Percentiles rank a stretch among this genome's conserved stretches.
Conservation (phyloP, 345 rosid species). For the Limnanthes douglasii region DNA sequence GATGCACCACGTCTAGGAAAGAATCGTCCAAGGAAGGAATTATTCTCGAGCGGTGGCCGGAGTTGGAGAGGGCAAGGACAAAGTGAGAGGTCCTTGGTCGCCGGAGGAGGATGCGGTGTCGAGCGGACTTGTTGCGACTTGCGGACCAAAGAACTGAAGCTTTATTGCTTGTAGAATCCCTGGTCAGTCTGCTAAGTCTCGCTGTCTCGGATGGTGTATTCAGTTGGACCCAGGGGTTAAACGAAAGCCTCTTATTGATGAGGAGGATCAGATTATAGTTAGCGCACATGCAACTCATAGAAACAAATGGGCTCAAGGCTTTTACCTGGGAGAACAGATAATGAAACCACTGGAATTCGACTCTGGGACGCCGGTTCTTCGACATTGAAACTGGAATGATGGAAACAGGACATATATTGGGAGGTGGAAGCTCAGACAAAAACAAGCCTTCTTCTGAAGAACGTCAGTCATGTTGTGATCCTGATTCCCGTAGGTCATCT, state of each 20-base stretch:
- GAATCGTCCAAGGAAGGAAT: too few species aligned
- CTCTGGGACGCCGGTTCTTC: constrained; percentile 39
- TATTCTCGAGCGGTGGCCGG: constrained; percentile 13
- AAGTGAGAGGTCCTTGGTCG: constrained; percentile 76
- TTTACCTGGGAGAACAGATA: constrained; percentile 77
- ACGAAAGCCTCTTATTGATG: constrained; percentile 71
- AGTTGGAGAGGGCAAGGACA: constrained; percentile 15
- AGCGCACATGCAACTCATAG: constrained; percentile 58
- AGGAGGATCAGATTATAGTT: constrained; percentile 65
- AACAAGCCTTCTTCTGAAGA: constrained; percentile 30
- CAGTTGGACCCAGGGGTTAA: constrained; percentile 78
- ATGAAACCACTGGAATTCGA: constrained; percentile 90
- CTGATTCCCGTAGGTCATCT: constrained; percentile 27
- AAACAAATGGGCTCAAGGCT: constrained; percentile 87
- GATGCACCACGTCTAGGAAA: too few species aligned
- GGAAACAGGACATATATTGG: constrained; percentile 25
- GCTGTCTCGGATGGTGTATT: constrained; percentile 77
- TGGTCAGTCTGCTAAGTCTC: constrained; percentile 74
- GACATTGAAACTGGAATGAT: constrained; percentile 16
- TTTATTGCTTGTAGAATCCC: constrained; percentile 72
- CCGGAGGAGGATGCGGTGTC: constrained; percentile 66
- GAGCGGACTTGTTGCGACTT: constrained; percentile 37
- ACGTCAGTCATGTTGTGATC: constrained; percentile 56
- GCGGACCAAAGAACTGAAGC: constrained; percentile 79
- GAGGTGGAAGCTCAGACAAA: constrained; percentile 28